phyloP scores from a whole-genome alignment of 352 stramenopile species.

The Pythium guiyangense region DNA sequence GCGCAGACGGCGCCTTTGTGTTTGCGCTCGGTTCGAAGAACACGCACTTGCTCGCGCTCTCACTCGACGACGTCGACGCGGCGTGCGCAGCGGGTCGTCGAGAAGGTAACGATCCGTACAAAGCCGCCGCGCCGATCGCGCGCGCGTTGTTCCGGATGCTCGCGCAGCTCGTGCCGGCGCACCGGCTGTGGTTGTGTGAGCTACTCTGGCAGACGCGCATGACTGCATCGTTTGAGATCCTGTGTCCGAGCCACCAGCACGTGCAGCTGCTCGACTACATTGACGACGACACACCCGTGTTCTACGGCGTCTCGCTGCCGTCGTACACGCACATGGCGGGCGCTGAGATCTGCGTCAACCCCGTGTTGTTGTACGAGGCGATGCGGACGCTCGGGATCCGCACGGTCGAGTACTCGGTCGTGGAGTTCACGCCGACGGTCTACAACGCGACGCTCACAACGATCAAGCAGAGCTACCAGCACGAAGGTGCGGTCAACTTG shows the following conservation, averaged over 20 bases:
- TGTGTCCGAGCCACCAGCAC: constrained; percentile 71
- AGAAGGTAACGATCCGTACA: constrained; percentile 37
- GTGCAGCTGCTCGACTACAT: constrained; percentile 72
- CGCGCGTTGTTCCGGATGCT: constrained; percentile 41
- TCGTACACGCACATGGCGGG: constrained; percentile 24
- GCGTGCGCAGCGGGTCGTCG: constrained; percentile 17
- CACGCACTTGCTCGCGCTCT: constrained; percentile 58
- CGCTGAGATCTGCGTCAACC: constrained; percentile 74
- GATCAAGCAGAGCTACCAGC: constrained; percentile 51
- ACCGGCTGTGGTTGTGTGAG: constrained; percentile 53
- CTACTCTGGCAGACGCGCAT: constrained; percentile 73
- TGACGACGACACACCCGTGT: constrained; percentile 64
- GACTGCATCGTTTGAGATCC: constrained; percentile 76
- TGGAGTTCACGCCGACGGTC: constrained; percentile 27
- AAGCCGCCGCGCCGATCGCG: constrained; percentile 46
- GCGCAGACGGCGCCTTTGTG: constrained; percentile 51
- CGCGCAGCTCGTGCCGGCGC: constrained; percentile 20
- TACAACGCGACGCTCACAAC: constrained; percentile 31
- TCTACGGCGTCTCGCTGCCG: constrained; percentile 72
- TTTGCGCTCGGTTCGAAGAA: constrained; percentile 82
- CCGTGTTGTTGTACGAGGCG: constrained; percentile 60
- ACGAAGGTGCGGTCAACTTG: constrained; percentile 71
- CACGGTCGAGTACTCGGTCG: constrained; percentile 56
- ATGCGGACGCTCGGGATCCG: constrained; percentile 46
- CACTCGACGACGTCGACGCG: constrained; percentile 41